Base-by-base conservation (phyloP, 352 stramenopile genomes). In the Phytophthora colocasiae region DNA sequence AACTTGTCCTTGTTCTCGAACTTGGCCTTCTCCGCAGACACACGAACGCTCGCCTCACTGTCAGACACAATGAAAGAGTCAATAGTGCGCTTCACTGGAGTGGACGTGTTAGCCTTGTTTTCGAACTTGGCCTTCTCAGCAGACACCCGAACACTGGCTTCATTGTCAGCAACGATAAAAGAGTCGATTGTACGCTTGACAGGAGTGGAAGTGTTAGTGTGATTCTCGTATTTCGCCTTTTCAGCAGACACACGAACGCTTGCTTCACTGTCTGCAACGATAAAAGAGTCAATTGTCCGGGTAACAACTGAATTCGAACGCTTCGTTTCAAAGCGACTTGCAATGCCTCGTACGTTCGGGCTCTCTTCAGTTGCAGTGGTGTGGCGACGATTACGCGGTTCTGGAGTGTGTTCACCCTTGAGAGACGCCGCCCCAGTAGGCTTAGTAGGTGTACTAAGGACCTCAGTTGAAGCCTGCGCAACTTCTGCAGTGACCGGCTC, bases 251-350 rank as follows among this genome's bases (percentile, higher is more conserved):
- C 71, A 43, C 66, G 71, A 14, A 79, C 63, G 38, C 61, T 79
- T 6, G 55, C 66, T 40, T 79, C 62, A 14, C 59, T 72, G 9
- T 72, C 63, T n/a, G 58, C 38, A 2, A 73, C 54, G 27, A 77
- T 71, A 38, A 77, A 77, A 15, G 65, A 72, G 36, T 78, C 70
- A 11, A 78, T 63, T 10, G 71, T 75, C 32, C 71, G 71, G 2
- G 71, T 63, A 19, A 85, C 73, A n/a, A 89, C 65, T 15, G 76
- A 86, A 49, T 86, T 69, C 45, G 78, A 59, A 38, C 82, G 76
- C 61, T 90, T 88, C 4, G 61, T 79, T 69, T 92, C 83, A 53
- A 92, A 92, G 14, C 81, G 79, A 44, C 76, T 76, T 10, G 78
- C 78, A 45, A 91, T 84, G 26, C 77, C 76, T 44, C 71, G 74